Evolutionary conservation across 441 rosid genomes (phyloP).

Genomic region (Euphorbia neoarborescens): DNA sequence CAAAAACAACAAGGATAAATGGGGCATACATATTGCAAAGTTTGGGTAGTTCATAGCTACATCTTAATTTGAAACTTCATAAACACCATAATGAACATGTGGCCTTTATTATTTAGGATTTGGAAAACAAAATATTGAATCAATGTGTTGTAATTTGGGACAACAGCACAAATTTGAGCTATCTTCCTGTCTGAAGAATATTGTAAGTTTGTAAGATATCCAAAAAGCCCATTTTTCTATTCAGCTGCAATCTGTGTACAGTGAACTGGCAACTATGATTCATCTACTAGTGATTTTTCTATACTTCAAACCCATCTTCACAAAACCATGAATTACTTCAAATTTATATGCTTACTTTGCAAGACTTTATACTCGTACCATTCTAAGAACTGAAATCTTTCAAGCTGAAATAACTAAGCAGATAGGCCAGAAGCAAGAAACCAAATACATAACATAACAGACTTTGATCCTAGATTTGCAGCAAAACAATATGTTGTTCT

Average conservation of each 20-base stretch:
- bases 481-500: not conserved
- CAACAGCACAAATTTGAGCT: too few relatives aligned
- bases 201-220: too few relatives aligned
- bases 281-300: not conserved
- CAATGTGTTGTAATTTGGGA: too few relatives aligned
- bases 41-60: not conserved
- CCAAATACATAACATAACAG: not conserved
- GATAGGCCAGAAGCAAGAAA: not conserved
- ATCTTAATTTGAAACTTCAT: not conserved
- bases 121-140: too few relatives aligned
- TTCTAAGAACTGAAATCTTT: not conserved
- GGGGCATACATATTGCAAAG: not conserved
- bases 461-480: not conserved
- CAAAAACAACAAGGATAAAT: not conserved
- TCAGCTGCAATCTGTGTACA: not conserved
- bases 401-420: not conserved
- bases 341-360: conserved; percentile 6
- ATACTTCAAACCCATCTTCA: not conserved
- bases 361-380: not conserved
- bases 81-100: not conserved
- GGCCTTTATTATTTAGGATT: too few relatives aligned
- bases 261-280: not conserved
- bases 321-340: not conserved
- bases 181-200: too few relatives aligned
- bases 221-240: not conserved